These are phyloP conservation scores for Taphrina wiesneri DNA, from an alignment of 1,139 yeast genomes.

Conservation along the genomic window DNA sequence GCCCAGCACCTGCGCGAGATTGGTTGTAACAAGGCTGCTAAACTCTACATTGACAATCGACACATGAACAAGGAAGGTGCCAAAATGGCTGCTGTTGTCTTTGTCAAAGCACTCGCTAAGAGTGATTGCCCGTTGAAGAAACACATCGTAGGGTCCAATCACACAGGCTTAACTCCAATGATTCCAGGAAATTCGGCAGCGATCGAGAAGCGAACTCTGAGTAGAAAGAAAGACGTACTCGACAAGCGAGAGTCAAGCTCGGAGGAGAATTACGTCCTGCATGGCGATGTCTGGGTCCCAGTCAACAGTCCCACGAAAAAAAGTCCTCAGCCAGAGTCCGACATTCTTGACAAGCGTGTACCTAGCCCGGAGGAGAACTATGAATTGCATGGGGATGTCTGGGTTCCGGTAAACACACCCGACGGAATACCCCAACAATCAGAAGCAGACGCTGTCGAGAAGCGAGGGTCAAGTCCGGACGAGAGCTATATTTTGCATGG, in stretches of 20 bases:
- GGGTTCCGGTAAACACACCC: background rate
- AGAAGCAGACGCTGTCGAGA: too few relatives aligned
- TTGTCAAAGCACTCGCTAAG: background rate
- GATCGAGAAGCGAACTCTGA: background rate
- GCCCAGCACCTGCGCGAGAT: background rate
- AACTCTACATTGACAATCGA: background rate
- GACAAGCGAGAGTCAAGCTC: background rate
- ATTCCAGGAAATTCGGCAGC: background rate
- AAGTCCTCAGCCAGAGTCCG: background rate
- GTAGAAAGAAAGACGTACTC: background rate
- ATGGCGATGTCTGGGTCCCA: background rate
- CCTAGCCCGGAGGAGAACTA: background rate
- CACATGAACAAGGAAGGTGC: conserved; percentile 10
- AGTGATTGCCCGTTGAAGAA: background rate
- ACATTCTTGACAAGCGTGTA: background rate
- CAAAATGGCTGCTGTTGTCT: background rate
- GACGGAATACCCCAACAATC: too few relatives aligned
- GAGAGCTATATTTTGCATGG: too few relatives aligned
- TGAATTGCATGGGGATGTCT: background rate
- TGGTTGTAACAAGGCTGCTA: background rate
- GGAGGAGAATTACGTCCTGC: background rate
- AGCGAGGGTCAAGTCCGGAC: too few relatives aligned
- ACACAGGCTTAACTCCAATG: too few relatives aligned
- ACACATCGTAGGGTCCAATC: background rate
- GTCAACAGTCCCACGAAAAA: too few relatives aligned